Conservation (phyloP, 352 stramenopile genomes). For the Phytophthora lateralis region DNA sequence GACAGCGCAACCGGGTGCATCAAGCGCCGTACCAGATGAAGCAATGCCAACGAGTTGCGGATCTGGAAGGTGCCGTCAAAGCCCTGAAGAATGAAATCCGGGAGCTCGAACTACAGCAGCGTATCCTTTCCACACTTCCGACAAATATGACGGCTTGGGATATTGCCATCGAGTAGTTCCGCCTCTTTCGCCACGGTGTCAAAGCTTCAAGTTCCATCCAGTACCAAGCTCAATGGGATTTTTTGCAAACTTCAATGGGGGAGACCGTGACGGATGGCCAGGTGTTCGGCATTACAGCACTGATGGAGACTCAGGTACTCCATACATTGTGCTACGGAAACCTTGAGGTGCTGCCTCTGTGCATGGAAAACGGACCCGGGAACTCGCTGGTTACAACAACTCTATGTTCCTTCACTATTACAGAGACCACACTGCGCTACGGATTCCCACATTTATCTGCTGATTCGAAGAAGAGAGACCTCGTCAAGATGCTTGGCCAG, state of each 20-base stretch:
- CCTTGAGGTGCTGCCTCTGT: constrained; percentile 8
- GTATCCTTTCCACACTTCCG: constrained; percentile 4
- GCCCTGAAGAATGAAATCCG: constrained; percentile 3
- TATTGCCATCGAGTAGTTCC: constrained; percentile 10
- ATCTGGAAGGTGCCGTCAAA: constrained; percentile 1
- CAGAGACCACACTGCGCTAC: background rate
- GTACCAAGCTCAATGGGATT: constrained; percentile 10
- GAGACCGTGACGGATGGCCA: constrained; percentile 5
- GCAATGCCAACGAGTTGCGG: constrained; percentile 2
- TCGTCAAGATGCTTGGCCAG: constrained; percentile 3
- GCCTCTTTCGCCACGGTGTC: constrained; percentile 11
- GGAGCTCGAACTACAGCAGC: constrained; percentile 8
- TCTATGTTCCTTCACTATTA: constrained; percentile 1
- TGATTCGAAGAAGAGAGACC: background rate
- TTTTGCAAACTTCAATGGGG: constrained; percentile 8
- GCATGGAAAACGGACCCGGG: constrained; percentile 1
- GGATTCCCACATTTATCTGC: constrained; percentile 9
- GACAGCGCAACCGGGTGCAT: constrained; percentile 9
- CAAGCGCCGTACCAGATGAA: constrained; percentile 12
- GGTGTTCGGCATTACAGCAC: background rate
- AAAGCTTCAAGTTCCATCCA: background rate
- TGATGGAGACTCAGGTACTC: constrained; percentile 7
- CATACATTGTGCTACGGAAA: constrained; percentile 11
- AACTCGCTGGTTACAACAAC: constrained; percentile 7
- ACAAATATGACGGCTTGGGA: constrained; percentile 9